phyloP scores from a whole-genome alignment of 371 early-diverging fungal species.

The Coemansia sp. region DNA sequence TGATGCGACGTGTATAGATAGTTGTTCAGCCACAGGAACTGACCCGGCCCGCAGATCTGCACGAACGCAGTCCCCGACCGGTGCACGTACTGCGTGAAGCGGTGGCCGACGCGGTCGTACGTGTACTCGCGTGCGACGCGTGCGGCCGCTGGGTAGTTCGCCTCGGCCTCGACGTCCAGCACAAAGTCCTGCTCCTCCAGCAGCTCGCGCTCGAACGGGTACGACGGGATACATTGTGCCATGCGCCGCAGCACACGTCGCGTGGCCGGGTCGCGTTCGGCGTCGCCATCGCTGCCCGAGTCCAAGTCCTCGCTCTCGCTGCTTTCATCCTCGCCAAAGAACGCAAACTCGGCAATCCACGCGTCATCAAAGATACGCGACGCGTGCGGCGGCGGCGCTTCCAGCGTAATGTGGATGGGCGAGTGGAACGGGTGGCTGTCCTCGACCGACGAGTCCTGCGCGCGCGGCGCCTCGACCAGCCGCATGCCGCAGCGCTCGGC shows the following conservation, averaged over 20 bases:
- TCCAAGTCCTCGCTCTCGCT: conserved; percentile 14
- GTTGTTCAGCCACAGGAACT: conserved; percentile 88
- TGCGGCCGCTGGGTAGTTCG: conserved; percentile 55
- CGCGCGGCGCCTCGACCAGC: conserved; percentile 88
- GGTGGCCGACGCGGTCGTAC: conserved; percentile 65
- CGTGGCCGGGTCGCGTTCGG: background rate
- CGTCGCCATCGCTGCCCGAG: background rate
- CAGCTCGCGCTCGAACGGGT: conserved; percentile 80
- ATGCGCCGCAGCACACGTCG: background rate
- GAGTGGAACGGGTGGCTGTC: conserved; percentile 89
- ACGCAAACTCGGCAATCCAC: conserved; percentile 25
- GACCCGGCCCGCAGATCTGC: conserved; percentile 76
- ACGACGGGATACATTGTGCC: conserved; percentile 58
- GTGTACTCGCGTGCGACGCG: conserved; percentile 63
- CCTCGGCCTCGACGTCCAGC: conserved; percentile 91
- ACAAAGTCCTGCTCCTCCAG: conserved; percentile 82
- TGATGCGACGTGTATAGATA: conserved; percentile 71
- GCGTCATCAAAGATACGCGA: conserved; percentile 34
- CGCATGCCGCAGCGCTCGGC: conserved; percentile 89
- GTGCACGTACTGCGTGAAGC: conserved; percentile 89
- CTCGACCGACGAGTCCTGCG: conserved; percentile 64
- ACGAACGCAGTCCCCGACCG: conserved; percentile 89
- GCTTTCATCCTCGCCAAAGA: conserved; percentile 19
- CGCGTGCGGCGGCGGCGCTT: conserved; percentile 64
- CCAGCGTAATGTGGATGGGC: conserved; percentile 69